Evolutionary conservation across 2,329 filamentous ascomycete genomes (phyloP).

Genomic region (Pyrenophora tritici-repentis): DNA sequence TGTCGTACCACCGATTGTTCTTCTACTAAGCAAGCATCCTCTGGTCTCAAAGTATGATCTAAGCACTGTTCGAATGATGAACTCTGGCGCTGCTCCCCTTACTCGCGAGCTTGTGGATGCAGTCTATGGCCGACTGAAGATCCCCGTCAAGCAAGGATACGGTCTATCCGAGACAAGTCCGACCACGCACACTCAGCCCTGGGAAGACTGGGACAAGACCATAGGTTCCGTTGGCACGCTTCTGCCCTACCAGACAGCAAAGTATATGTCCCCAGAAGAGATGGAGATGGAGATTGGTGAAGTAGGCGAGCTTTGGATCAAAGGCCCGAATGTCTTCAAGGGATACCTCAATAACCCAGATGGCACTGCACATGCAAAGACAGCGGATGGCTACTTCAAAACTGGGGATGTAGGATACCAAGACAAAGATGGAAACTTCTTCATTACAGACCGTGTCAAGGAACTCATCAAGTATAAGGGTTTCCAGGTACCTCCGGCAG

Average conservation of each 20-base stretch:
- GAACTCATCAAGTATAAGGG: constrained; percentile 52
- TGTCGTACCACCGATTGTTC: constrained; percentile 81
- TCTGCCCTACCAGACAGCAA: constrained; percentile 78
- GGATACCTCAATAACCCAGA: constrained; percentile 78
- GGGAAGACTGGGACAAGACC: constrained; percentile 75
- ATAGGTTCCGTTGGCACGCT: constrained; percentile 81
- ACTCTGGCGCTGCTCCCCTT: constrained; percentile 84
- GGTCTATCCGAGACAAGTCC: constrained; percentile 87
- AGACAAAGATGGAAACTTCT: constrained; percentile 79
- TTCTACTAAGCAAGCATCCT: constrained; percentile 80
- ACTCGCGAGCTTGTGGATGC: constrained; percentile 78
- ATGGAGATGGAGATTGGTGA: constrained; percentile 66
- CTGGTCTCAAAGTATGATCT: constrained; percentile 80
- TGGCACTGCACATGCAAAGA: constrained; percentile 72
- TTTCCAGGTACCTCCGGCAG: constrained; percentile 56
- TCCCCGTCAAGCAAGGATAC: constrained; percentile 91
- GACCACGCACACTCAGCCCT: constrained; percentile 73
- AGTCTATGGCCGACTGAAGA: constrained; percentile 72
- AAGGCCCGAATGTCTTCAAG: constrained; percentile 78
- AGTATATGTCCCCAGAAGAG: constrained; percentile 69
- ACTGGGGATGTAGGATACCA: constrained; percentile 86
- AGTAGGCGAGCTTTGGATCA: constrained; percentile 66
- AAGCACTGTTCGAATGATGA: constrained; percentile 78
- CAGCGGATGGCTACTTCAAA: constrained; percentile 81
- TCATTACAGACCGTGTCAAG: constrained; percentile 77